Percentiles rank a stretch among this genome's conserved stretches.
Evolutionary conservation across 148 eudicot genomes (phyloP).

Genomic region (Polygonum maritimum): DNA sequence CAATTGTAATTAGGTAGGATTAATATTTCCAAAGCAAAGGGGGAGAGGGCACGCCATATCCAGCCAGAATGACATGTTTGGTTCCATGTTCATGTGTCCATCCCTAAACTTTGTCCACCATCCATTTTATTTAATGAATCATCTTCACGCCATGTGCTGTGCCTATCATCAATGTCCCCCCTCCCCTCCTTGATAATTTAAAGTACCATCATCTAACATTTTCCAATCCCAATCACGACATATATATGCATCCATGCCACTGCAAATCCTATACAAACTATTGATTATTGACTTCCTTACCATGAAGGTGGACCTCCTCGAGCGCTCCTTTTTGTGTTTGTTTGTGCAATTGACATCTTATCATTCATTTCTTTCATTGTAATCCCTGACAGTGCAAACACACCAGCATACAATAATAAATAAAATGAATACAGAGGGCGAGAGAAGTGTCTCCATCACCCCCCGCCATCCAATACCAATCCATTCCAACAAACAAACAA

Average conservation of each 20-base stretch:
- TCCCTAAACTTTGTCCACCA: not conserved
- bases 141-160: not conserved
- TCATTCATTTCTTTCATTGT: not conserved
- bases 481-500: not conserved
- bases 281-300: not conserved
- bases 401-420: too few species aligned
- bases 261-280: too few species aligned
- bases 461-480: not conserved
- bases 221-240: not conserved
- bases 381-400: not conserved
- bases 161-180: not conserved
- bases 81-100: too few species aligned
- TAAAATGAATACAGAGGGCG: not conserved
- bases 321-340: not conserved
- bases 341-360: not conserved
- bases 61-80: too few species aligned
- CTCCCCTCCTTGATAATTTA: not conserved
- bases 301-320: not conserved
- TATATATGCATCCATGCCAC: not conserved
- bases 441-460: not conserved
- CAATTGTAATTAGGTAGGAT: too few species aligned
- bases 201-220: not conserved
- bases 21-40: too few species aligned
- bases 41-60: too few species aligned
- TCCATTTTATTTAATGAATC: not conserved